These are phyloP conservation scores for Cardamine resedifolia DNA, from an alignment of 345 rosid genomes.

Conservation along the genomic window DNA sequence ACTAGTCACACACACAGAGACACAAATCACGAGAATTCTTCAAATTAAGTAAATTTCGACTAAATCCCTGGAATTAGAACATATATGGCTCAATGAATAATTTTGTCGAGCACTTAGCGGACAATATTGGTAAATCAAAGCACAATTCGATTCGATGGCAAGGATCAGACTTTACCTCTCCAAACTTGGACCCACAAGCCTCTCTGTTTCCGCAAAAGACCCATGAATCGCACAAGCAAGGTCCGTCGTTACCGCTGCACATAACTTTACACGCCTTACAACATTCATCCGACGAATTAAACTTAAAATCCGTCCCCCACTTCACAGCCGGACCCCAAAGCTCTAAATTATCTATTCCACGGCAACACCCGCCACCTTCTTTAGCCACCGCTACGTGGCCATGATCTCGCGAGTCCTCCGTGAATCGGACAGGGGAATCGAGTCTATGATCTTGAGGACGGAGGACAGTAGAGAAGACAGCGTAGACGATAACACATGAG, in stretches of 20 bases:
- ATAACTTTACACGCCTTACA: conserved; percentile 85
- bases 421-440: conserved; percentile 18
- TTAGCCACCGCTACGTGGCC: conserved; percentile 7
- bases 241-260: conserved; percentile 86
- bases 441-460: conserved; percentile 37
- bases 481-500: conserved; percentile 66
- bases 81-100: conserved; percentile 12
- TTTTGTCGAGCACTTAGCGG: conserved; percentile 20
- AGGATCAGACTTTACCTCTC: conserved; percentile 62
- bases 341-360: conserved; percentile 83
- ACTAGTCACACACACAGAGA: not conserved
- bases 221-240: conserved; percentile 97
- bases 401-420: conserved; percentile 26
- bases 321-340: conserved; percentile 97
- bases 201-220: conserved; percentile 79
- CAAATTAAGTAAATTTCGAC: not conserved
- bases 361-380: conserved; percentile 58
- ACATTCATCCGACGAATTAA: conserved; percentile 65
- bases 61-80: not conserved
- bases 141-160: not conserved
- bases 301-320: conserved; percentile 95
- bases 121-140: not conserved
- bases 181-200: conserved; percentile 80
- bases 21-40: not conserved
- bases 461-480: conserved; percentile 53